phyloP scores from a whole-genome alignment of 1,284 basidiomycete species.

The Papiliotrema flavescens region DNA sequence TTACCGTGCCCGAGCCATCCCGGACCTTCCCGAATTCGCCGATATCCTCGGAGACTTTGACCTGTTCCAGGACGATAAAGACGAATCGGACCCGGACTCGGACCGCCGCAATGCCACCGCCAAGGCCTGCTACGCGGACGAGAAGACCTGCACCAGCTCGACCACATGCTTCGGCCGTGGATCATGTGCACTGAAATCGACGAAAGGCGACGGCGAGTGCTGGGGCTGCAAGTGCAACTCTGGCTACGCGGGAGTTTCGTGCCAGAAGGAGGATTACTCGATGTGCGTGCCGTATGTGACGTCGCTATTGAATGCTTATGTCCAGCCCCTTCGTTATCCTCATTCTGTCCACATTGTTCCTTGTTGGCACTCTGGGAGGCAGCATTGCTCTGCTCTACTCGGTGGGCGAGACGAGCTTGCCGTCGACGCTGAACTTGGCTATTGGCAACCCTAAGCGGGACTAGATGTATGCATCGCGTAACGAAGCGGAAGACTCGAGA shows the following conservation, averaged over 20 bases:
- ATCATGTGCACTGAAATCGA: slow-evolving; percentile 24
- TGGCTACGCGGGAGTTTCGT: slow-evolving; percentile 35
- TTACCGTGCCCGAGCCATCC: not conserved
- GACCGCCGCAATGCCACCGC: slow-evolving; percentile 10
- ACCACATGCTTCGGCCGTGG: slow-evolving; percentile 37
- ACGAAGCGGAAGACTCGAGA: not conserved
- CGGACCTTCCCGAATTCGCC: not conserved
- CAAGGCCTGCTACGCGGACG: slow-evolving; percentile 31
- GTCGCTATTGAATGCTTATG: not conserved
- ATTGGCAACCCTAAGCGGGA: slow-evolving; percentile 34
- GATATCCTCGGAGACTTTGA: not conserved
- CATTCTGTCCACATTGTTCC: slow-evolving; percentile 36
- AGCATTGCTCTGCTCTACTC: slow-evolving; percentile 35
- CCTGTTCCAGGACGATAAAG: not conserved
- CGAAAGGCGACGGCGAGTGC: slow-evolving; percentile 29
- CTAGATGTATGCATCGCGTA: slow-evolving; percentile 9
- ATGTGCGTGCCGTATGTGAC: slow-evolving; percentile 22
- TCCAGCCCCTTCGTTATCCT: slow-evolving; percentile 41
- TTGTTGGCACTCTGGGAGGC: slow-evolving; percentile 25
- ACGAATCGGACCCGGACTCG: no score
- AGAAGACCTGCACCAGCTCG: slow-evolving; percentile 29
- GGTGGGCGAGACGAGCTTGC: slow-evolving; percentile 44
- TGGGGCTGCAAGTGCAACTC: slow-evolving; percentile 39
- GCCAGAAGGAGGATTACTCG: slow-evolving; percentile 43
- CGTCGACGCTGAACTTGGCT: slow-evolving; percentile 45